Evolutionary conservation across 2,329 filamentous ascomycete genomes (phyloP).

Genomic region (Penicillium brevicompactum): DNA sequence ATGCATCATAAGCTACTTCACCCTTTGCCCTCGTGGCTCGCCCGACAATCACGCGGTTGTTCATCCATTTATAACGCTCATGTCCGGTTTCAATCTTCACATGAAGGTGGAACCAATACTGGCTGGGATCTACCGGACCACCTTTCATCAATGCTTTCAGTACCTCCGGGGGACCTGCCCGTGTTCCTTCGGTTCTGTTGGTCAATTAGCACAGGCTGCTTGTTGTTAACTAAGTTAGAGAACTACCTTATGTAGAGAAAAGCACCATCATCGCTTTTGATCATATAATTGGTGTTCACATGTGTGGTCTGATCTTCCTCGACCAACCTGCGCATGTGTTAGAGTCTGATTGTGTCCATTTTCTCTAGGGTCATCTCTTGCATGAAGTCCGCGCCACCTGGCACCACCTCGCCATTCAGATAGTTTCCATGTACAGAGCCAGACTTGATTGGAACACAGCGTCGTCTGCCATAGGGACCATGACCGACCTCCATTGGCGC

Average conservation of each 20-base stretch:
- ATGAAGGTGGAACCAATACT: conserved; percentile 32
- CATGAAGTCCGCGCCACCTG: conserved; percentile 32
- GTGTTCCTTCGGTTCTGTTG: conserved; percentile 29
- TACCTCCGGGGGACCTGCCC: conserved; percentile 29
- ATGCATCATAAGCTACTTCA: conserved; percentile 32
- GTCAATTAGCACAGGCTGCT: neutral
- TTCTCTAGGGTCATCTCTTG: neutral
- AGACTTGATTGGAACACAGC: conserved; percentile 27
- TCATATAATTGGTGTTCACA: conserved; percentile 30
- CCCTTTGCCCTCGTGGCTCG: conserved; percentile 26
- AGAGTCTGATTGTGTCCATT: neutral
- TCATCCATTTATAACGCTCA: conserved; percentile 31
- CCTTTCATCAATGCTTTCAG: conserved; percentile 29
- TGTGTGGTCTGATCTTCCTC: conserved; percentile 31
- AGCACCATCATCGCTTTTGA: conserved; percentile 31
- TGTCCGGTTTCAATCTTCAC: conserved; percentile 29
- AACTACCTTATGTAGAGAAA: conserved; percentile 27
- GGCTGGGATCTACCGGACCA: conserved; percentile 24
- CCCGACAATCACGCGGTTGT: conserved; percentile 30
- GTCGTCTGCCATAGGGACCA: conserved; percentile 28
- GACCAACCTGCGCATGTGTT: conserved; percentile 20
- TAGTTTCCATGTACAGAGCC: conserved; percentile 24
- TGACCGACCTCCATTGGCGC: conserved; percentile 29
- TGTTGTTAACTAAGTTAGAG: neutral
- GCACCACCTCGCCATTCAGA: conserved; percentile 27